phyloP scores from a whole-genome alignment of 2,329 filamentous ascomycete genomes.

The Sclerotinia trifoliorum region DNA sequence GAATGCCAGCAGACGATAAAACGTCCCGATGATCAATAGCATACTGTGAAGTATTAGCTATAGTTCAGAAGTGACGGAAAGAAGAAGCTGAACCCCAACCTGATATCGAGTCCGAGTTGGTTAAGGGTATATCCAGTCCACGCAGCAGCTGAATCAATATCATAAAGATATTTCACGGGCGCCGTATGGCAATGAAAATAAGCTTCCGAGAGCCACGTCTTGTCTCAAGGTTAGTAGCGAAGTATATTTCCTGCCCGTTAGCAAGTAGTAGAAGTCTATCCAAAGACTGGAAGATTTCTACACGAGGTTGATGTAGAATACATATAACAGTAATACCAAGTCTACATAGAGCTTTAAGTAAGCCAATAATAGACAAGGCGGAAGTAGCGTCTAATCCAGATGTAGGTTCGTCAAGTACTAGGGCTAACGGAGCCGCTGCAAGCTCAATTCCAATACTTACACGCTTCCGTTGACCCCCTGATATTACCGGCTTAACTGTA shows the following conservation, averaged over 20 bases:
- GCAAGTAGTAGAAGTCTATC: slow-evolving; percentile 1
- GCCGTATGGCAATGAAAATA: not conserved
- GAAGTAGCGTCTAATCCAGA: slow-evolving; percentile 2
- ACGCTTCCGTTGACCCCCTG: not conserved
- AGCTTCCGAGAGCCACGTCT: not conserved
- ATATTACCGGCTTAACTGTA: not conserved
- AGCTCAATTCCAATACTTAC: slow-evolving; percentile 11
- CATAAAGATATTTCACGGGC: not conserved
- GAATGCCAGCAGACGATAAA: not conserved
- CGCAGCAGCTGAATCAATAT: not conserved
- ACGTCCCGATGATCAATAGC: not conserved
- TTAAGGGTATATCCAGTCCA: not conserved
- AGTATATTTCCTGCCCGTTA: not conserved
- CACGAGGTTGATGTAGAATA: not conserved
- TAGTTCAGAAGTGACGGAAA: too few relatives aligned
- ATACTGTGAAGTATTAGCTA: not conserved
- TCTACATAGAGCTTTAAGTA: slow-evolving; percentile 3
- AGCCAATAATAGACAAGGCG: not conserved
- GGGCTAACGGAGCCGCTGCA: not conserved
- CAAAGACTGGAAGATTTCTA: not conserved
- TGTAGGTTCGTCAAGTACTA: slow-evolving; percentile 1
- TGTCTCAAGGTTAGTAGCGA: not conserved
- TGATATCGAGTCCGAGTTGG: not conserved
- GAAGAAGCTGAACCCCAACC: not conserved
- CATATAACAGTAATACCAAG: not conserved